Conservation (phyloP, 139 green algal species). For the Micractinium conductrix region DNA sequence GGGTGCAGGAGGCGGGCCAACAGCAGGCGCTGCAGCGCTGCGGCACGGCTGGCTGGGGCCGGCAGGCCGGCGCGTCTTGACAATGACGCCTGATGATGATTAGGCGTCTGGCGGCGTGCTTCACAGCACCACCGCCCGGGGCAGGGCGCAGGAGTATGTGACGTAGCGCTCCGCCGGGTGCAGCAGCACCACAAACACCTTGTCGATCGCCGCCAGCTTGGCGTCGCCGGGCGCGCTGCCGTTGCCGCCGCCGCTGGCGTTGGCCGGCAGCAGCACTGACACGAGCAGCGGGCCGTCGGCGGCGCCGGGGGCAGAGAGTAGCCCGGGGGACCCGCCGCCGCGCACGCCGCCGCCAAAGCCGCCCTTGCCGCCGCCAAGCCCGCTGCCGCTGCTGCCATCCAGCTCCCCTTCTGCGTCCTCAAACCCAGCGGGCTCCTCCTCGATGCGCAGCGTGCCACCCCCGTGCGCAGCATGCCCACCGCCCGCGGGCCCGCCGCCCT, state of each 20-base stretch:
- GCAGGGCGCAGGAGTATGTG: constrained; percentile 49
- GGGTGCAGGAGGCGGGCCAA: no score
- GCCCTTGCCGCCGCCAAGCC: no score
- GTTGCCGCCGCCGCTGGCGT: constrained; percentile 27
- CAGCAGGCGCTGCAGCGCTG: no score
- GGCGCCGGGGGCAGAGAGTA: neutral
- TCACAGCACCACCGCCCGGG: constrained; percentile 48
- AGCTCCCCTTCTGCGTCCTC: neutral
- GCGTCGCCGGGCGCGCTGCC: constrained; percentile 1
- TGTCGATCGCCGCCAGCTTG: constrained; percentile 44
- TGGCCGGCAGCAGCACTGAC: constrained; percentile 56
- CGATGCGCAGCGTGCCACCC: neutral
- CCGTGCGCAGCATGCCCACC: neutral
- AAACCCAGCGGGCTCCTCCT: neutral
- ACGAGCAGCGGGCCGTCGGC: constrained; percentile 32
- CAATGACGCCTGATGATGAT: no score
- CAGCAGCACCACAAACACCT: constrained; percentile 61
- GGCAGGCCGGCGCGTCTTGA: no score
- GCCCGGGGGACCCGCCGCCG: neutral
- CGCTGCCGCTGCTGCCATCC: neutral
- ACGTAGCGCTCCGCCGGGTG: constrained; percentile 46
- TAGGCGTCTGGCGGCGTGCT: no score
- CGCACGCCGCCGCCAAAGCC: no score
- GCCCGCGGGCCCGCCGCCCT: neutral
- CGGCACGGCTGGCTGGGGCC: no score